Base-by-base conservation (phyloP, 345 rosid species). In the Euphorbia peplus region DNA sequence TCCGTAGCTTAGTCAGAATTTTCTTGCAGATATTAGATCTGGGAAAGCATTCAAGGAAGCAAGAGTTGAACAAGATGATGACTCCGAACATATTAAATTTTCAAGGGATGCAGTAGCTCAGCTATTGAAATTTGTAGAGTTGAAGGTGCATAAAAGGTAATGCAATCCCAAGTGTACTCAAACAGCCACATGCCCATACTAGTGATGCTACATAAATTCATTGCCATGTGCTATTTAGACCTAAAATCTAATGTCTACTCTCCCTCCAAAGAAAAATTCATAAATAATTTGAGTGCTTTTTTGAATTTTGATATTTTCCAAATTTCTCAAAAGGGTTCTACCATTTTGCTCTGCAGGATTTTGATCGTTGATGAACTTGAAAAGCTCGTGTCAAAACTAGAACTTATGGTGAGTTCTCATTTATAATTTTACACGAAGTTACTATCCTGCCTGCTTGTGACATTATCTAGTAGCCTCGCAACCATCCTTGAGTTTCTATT, bases 301-400 rank as follows among this genome's bases (percentile, higher is more conserved):
- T 18, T 26, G 5, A 22, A 35, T 37, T 59, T 42, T 61, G n/a
- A n/a, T n/a, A n/a, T n/a, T n/a, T n/a, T n/a, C n/a, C 35, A 2
- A 14, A 15, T 63, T 32, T 54, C 25, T 67, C 52, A n/a, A 26
- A 72, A 30, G 53, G 54, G 4, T 69, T 60, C 24, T 22, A 42
- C 67, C 57, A 66, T 62, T 69, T 67, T 18, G 26, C 60, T 44
- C 74, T 70, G 52, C 86, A 95, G 97, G 75, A 75, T 54, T 77
- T 83, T 79, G 29, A 72, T 89, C 73, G 80, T 89, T 73, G 88
- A 85, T 64, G 98, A 91, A 79, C 81, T 93, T 68, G 73, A 62
- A 60, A 87, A 84, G 87, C 90, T 93, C 70, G 89, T 88, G 96
- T 78, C 83, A 57, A 79, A 75, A 64, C 78, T 88, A 12, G 81